These are phyloP conservation scores for Alternaria novae-zelandiae DNA, from an alignment of 2,329 filamentous ascomycete genomes.

Conservation along the genomic window DNA sequence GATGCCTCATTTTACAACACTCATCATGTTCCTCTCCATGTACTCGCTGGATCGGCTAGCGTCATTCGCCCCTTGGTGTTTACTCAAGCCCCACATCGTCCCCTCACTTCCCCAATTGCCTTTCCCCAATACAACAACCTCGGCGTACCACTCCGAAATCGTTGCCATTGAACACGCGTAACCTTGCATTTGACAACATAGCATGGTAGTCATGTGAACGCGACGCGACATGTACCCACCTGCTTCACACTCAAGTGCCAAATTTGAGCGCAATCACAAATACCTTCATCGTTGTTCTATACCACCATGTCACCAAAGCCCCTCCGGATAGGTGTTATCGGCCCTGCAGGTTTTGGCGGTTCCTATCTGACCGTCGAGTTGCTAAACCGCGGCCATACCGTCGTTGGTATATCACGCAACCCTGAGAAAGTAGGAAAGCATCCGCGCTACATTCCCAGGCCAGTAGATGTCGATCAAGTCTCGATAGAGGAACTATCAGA, in stretches of 20 bases:
- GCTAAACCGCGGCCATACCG: slow-evolving; percentile 41
- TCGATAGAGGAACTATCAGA: slow-evolving; percentile 34
- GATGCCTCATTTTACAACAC: neutral
- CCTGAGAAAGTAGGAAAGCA: slow-evolving; percentile 43
- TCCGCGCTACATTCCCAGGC: slow-evolving; percentile 33
- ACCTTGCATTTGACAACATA: neutral
- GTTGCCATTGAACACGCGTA: neutral
- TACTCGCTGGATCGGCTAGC: neutral
- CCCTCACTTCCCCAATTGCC: slow-evolving; percentile 29
- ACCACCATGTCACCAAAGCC: slow-evolving; percentile 2
- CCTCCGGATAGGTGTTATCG: slow-evolving; percentile 39
- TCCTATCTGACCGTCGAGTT: slow-evolving; percentile 44
- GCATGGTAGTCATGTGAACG: neutral
- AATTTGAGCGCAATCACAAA: neutral
- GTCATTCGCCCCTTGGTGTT: neutral
- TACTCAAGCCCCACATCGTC: slow-evolving; percentile 37
- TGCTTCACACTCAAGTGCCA: neutral
- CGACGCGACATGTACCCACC: neutral
- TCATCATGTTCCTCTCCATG: neutral
- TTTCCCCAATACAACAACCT: slow-evolving; percentile 22
- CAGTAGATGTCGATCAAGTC: slow-evolving; percentile 34
- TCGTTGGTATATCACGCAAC: slow-evolving; percentile 44
- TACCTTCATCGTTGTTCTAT: neutral
- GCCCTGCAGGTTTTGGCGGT: slow-evolving; percentile 44
- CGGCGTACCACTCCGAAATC: neutral